Evolutionary conservation across 164 flowering plant genomes (phyloP), one percentile per base, ranked within the genome.

Genomic region (Chloranthus sessilifolius): DNA sequence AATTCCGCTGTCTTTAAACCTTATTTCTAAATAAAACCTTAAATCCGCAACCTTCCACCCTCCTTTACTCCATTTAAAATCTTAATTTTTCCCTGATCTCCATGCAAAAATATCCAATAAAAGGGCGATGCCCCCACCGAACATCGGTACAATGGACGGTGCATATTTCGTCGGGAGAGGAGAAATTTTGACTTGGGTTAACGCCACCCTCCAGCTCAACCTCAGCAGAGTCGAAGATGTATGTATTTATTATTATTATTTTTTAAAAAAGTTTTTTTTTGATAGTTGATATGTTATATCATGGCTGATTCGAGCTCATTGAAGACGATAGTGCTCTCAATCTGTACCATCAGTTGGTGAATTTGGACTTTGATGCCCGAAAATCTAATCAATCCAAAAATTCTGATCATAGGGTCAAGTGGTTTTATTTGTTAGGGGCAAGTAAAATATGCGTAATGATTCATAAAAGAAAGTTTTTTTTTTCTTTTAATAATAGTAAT

Each of bases 131-230:
- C 74, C 80, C 85, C 87, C 91, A 44, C 55, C 77, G 33, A 85
- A 74, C 43, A 82, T 81, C 4, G 95, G 95, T 50, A 83, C 82
- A 67, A 89, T 89, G 97, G 97, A 86, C 41, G 67, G 82, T 43
- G 97, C 95, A 1, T 89, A 86, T 63, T 86, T 89, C 38, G 97
- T 89, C 0, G 97, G 97, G 14, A 73, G 97, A 68, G 79, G 68
- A 57, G 97, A 86, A 71, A 74, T 89, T 44, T 61, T 89, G 37
- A 47, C 80, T 1, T 89, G 97, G 97, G 77, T 89, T 58, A 89
- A 89, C 50, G 77, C 72, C 40, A 68, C 85, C 33, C 90, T 89
- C 54, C 90, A 82, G 58, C 90, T 89, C 33, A 77, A 73, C 72
- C 76, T 88, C 68, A 72, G 88, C 44, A 78, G 77, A 30, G 63